phyloP scores from a whole-genome alignment of 2,329 filamentous ascomycete species.

The Pestalotiopsis sp. region DNA sequence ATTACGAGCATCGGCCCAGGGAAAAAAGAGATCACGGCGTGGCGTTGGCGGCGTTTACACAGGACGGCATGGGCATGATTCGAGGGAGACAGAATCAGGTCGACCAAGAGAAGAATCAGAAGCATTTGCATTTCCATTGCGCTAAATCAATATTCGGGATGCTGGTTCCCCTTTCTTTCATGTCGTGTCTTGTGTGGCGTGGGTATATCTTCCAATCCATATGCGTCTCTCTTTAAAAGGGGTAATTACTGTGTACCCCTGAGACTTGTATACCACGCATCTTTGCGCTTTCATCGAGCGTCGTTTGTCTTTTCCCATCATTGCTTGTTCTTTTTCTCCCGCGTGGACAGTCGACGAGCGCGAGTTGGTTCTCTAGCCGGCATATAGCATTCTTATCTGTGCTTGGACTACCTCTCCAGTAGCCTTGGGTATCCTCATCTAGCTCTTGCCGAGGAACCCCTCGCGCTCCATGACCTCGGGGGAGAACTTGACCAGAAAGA shows the following conservation, averaged over 20 bases:
- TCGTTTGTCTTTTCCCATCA: background rate
- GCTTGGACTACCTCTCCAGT: background rate
- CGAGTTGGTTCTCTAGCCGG: background rate
- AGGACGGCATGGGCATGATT: background rate
- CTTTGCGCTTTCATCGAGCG: background rate
- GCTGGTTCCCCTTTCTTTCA: background rate
- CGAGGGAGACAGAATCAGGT: slow-evolving; percentile 6
- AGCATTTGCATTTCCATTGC: background rate
- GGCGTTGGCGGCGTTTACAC: background rate
- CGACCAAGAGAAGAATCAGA: background rate
- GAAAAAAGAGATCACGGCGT: background rate
- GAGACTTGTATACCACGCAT: background rate
- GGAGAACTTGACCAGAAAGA: slow-evolving; percentile 92
- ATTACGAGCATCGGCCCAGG: background rate
- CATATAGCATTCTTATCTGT: background rate
- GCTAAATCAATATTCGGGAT: background rate
- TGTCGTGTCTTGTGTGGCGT: slow-evolving; percentile 7
- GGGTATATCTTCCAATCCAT: slow-evolving; percentile 5
- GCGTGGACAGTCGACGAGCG: background rate
- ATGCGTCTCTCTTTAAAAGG: background rate
- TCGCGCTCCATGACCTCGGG: slow-evolving; percentile 92
- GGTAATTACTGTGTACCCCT: background rate
- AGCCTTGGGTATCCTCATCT: slow-evolving; percentile 6
- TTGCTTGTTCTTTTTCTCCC: background rate
- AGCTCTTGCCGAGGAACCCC: slow-evolving; percentile 70